Conservation (phyloP, 768 basidiomycete genomes). For the Terana coerulea region DNA sequence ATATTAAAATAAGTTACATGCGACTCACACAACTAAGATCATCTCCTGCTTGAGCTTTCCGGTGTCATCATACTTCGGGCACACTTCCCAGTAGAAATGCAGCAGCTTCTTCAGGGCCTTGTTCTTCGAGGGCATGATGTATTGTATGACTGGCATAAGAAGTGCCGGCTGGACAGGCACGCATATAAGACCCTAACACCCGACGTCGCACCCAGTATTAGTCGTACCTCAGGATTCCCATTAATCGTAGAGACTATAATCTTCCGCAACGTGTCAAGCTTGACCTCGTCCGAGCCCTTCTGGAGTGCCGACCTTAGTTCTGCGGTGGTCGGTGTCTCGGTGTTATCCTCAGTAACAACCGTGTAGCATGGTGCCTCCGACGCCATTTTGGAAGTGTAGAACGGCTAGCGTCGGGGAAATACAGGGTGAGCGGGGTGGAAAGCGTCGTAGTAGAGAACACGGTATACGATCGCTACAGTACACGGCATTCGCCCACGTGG, state of each 20-base stretch:
- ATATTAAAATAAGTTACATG: constrained; percentile 2
- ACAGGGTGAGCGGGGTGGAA: not conserved
- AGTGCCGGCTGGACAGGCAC: constrained; percentile 61
- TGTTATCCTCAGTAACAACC: constrained; percentile 66
- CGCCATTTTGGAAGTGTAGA: constrained; percentile 24
- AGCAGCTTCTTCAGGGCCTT: constrained; percentile 97
- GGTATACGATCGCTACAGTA: not conserved
- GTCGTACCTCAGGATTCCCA: constrained; percentile 83
- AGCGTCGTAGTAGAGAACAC: constrained; percentile 2
- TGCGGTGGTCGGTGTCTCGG: constrained; percentile 73
- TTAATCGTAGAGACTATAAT: constrained; percentile 94
- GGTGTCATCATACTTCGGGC: constrained; percentile 94
- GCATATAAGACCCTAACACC: not conserved
- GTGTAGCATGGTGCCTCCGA: constrained; percentile 73
- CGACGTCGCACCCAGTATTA: too few species aligned
- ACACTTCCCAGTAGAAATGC: constrained; percentile 96
- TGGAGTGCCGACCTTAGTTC: constrained; percentile 83
- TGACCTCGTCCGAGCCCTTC: constrained; percentile 96
- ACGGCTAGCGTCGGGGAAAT: constrained; percentile 6
- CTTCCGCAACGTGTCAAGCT: constrained; percentile 91
- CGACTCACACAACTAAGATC: constrained; percentile 93
- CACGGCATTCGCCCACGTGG: constrained; percentile 1
- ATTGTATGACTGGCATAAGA: constrained; percentile 99
- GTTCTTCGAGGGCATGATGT: constrained; percentile 90
- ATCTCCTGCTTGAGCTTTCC: constrained; percentile 99